A percentile compares a stretch with the other conserved stretches of the same genome.
These are phyloP conservation scores for Polyplosphaeria fusca DNA, from an alignment of 495 filamentous ascomycete genomes.

Conservation along the genomic window DNA sequence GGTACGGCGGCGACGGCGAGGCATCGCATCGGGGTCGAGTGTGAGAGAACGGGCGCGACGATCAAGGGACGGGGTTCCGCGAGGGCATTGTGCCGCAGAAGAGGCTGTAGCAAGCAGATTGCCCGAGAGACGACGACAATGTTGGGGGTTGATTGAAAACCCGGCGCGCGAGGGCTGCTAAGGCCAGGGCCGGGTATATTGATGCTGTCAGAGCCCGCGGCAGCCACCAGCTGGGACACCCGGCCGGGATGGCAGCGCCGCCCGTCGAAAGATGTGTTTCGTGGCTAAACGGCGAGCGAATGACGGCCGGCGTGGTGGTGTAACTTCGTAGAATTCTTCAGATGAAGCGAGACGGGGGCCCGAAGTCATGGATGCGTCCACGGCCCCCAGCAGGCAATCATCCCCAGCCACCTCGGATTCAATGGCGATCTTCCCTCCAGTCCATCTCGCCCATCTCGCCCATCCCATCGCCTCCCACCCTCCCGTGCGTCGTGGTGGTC, in stretches of 20 bases:
- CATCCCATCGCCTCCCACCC: conserved; percentile 14
- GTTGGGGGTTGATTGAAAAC: conserved; percentile 22
- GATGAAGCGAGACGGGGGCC: conserved; percentile 11
- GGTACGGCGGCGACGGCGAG: conserved; percentile 23
- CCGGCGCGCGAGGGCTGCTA: conserved; percentile 23
- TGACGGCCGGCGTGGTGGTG: conserved; percentile 12
- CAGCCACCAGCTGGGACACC: conserved; percentile 1
- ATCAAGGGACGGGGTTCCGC: conserved; percentile 17
- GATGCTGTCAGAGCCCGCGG: conserved; percentile 10
- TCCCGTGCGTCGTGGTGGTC: conserved; percentile 21
- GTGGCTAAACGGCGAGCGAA: conserved; percentile 33
- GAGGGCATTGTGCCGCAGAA: conserved; percentile 21
- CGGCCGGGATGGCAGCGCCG: conserved; percentile 1
- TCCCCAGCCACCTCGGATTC: conserved; percentile 28
- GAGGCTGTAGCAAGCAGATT: conserved; percentile 28
- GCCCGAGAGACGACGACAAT: conserved; percentile 1
- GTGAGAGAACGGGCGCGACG: conserved; percentile 6
- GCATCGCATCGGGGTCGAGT: not conserved
- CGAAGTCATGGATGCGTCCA: not conserved
- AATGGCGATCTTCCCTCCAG: conserved; percentile 26
- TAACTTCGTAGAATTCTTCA: conserved; percentile 31
- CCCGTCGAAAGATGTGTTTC: conserved; percentile 16
- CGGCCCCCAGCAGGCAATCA: conserved; percentile 7
- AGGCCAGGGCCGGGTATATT: conserved; percentile 33
- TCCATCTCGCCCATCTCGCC: conserved; percentile 9